These are phyloP conservation scores for Dimargaris cristalligena DNA, from an alignment of 192 early-diverging fungal species.

Conservation along the genomic window DNA sequence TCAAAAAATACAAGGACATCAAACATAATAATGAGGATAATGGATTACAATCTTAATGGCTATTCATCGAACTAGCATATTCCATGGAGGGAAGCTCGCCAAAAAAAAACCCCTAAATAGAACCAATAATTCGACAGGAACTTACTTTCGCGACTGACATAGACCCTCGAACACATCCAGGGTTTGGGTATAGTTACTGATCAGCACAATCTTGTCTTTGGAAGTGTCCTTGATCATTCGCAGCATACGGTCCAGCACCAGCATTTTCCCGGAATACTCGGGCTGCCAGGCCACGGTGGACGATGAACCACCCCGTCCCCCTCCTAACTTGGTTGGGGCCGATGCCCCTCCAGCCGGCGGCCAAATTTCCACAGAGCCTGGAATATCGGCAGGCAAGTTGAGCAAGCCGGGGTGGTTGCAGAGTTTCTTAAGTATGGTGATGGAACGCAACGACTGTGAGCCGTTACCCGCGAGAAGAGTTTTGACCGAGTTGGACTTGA, in stretches of 20 bases:
- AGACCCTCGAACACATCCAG: conserved; percentile 85
- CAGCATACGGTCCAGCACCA: conserved; percentile 62
- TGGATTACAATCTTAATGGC: no score
- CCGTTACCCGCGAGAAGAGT: conserved; percentile 20
- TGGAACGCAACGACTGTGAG: conserved; percentile 74
- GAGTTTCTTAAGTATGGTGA: conserved; percentile 85
- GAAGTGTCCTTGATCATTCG: conserved; percentile 46
- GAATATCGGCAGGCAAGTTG: conserved; percentile 38
- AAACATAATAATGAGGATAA: no score
- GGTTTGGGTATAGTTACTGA: conserved; percentile 98
- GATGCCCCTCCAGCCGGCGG: conserved; percentile 16
- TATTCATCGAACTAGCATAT: no score
- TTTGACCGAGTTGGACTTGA: conserved; percentile 44
- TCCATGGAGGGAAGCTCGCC: not conserved
- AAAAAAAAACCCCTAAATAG: not conserved
- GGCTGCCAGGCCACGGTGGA: conserved; percentile 21
- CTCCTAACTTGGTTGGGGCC: no score
- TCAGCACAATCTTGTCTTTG: conserved; percentile 91
- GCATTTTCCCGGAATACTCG: conserved; percentile 83
- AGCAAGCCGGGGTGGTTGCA: conserved; percentile 94
- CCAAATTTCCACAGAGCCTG: conserved; percentile 38
- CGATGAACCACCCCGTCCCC: not conserved
- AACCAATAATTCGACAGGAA: not conserved
- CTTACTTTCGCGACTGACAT: conserved; percentile 55
- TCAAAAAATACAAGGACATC: no score